Evolutionary conservation across 495 filamentous ascomycete species (phyloP).

Genomic region (Cercophora scortea): DNA sequence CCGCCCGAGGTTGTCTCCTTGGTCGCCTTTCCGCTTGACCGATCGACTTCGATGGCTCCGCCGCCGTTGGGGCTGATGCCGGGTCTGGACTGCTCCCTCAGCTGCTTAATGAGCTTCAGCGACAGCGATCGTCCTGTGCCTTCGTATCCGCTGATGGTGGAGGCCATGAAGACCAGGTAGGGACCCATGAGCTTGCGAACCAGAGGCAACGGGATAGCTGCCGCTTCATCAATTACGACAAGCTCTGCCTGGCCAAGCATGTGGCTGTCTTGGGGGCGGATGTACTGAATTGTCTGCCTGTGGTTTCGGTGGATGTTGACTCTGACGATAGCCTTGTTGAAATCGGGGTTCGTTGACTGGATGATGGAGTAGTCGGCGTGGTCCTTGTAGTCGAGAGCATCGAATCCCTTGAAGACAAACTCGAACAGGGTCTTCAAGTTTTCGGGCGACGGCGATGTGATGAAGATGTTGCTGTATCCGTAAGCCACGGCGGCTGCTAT

Average conservation of each 20-base stretch:
- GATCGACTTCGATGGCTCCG: conserved; percentile 63
- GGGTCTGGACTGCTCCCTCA: conserved; percentile 79
- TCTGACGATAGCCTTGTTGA: conserved; percentile 96
- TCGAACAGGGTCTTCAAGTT: conserved; percentile 98
- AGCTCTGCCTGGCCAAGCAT: conserved; percentile 93
- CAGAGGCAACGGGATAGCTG: conserved; percentile 88
- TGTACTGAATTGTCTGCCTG: conserved; percentile 97
- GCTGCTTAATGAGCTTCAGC: conserved; percentile 93
- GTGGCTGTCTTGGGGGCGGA: conserved; percentile 91
- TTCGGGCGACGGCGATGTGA: conserved; percentile 96
- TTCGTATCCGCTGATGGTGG: conserved; percentile 98
- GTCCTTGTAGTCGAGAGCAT: conserved; percentile 85
- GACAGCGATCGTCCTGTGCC: conserved; percentile 93
- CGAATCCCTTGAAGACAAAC: conserved; percentile 97
- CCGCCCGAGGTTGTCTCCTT: conserved; percentile 58
- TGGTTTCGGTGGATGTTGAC: conserved; percentile 95
- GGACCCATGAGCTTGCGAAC: conserved; percentile 93
- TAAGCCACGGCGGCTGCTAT: conserved; percentile 91
- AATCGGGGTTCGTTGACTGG: conserved; percentile 95
- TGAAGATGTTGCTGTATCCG: conserved; percentile 99
- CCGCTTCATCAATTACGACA: conserved; percentile 95
- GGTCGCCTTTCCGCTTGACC: conserved; percentile 58
- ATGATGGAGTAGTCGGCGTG: conserved; percentile 97
- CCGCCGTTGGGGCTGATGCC: conserved; percentile 39
- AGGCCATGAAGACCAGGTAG: conserved; percentile 99